Base-by-base conservation (phyloP, 805 yeast genomes). In the Lipomyces yamanashiensis region DNA sequence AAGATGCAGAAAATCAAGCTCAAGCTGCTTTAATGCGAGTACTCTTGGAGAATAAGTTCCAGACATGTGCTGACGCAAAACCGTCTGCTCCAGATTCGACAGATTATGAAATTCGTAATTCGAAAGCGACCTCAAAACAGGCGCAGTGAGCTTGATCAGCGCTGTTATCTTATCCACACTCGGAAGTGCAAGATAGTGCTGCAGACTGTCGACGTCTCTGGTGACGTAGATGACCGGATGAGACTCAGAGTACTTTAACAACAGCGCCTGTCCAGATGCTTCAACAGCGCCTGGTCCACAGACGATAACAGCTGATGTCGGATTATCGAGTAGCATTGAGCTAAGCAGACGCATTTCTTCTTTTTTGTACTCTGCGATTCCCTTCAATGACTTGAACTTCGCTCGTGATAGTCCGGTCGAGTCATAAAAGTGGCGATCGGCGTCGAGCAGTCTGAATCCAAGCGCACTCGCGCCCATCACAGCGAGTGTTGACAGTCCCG, bases 401-500 rank as follows among this genome's bases (percentile, higher is more conserved):
- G 77, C 72, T 48, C 78, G 74, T 7, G 75, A 56, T 62, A 72
- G 73, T n/a, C 82, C 81, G 39, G 78, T 73, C 54, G 77, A 77
- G 54, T 81, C 77, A 71, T 89, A 96, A 63, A 92, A 83, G 23
- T 82, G 80, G n/a, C 80, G 79, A 74, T 93, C 99, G 64, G 92
- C 77, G 72, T 93, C 99, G 41, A 90, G 74, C 58, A 87, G 81
- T 58, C 80, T 75, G 76, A 86, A 87, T 21, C 90, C 93, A 62
- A 90, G 78, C 41, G 83, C 80, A 36, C 82, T 75, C 8, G 96
- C 87, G 69, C 89, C 85, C 87, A 96, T 88, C 66, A 84, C 81
- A 49, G 96, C 87, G 71, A 92, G 81, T 1, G 96, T 88, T 3
- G 96, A 84, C 76, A 95, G 95, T 23, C 99, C 99, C 28, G 97